A percentile compares a stretch with the other conserved stretches of the same genome.
These are phyloP conservation scores for Prunus salicina DNA, from an alignment of 306 rosid genomes.

Conservation along the genomic window DNA sequence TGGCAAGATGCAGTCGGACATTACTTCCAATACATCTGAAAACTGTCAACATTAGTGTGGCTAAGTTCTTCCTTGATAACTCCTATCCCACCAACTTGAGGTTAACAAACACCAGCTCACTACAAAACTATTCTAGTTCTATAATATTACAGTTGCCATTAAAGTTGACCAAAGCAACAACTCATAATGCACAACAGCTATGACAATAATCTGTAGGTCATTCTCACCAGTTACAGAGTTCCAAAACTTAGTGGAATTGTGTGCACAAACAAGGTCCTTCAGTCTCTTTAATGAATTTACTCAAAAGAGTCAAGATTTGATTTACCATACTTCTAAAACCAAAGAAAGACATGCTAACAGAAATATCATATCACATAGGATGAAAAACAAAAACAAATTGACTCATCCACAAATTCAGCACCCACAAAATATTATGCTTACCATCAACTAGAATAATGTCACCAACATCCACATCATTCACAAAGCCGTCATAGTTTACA, in stretches of 20 bases:
- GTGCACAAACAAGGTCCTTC: background rate
- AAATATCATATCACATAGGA: slow-evolving; percentile 7
- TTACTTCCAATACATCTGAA: background rate
- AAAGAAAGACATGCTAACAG: background rate
- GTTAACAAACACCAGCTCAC: slow-evolving; percentile 11
- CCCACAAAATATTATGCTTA: slow-evolving; percentile 27
- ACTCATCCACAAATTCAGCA: slow-evolving; percentile 10
- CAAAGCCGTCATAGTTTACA: slow-evolving; percentile 88
- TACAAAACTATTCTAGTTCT: background rate
- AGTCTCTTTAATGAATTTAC: background rate
- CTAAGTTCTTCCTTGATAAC: slow-evolving; percentile 1
- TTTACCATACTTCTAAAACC: background rate
- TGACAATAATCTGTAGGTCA: background rate
- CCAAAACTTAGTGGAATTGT: background rate
- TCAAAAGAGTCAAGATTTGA: background rate
- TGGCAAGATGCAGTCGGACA: background rate
- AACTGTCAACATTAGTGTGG: background rate
- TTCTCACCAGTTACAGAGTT: background rate
- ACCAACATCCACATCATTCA: slow-evolving; percentile 87
- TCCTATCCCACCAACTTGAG: slow-evolving; percentile 7
- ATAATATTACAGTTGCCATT: background rate
- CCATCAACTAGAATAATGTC: slow-evolving; percentile 88
- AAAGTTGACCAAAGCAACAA: slow-evolving; percentile 1
- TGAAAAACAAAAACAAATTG: background rate
- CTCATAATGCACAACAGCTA: background rate